Conservation (phyloP, 305 asterid species). For the Fraxinus dipetala region DNA sequence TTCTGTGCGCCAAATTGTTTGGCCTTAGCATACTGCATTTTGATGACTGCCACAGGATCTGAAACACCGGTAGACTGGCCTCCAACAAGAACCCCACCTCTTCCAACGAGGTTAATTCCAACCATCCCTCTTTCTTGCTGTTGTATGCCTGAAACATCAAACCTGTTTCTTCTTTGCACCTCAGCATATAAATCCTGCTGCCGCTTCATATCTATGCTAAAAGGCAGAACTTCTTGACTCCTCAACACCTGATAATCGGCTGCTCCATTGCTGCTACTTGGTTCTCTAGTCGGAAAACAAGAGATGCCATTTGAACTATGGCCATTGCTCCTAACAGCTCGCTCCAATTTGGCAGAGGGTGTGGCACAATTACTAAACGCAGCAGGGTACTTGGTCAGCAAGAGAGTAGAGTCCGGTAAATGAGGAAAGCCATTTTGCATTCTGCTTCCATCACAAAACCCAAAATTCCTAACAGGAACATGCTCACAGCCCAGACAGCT, state of each 20-base stretch:
- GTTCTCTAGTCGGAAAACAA: slow-evolving; percentile 39
- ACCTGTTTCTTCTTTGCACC: slow-evolving; percentile 74
- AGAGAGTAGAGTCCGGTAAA: slow-evolving; percentile 58
- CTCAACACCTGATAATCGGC: slow-evolving; percentile 47
- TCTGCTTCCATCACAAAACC: slow-evolving; percentile 58
- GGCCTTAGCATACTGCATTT: slow-evolving; percentile 68
- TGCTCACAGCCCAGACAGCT: slow-evolving; percentile 47
- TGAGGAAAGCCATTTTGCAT: slow-evolving; percentile 49
- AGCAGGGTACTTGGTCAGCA: slow-evolving; percentile 75
- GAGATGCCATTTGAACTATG: slow-evolving; percentile 43
- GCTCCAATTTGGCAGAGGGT: slow-evolving; percentile 51
- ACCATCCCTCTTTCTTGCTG: slow-evolving; percentile 51
- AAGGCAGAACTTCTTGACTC: slow-evolving; percentile 48
- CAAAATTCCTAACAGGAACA: slow-evolving; percentile 41
- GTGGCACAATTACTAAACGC: slow-evolving; percentile 53
- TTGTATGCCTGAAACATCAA: slow-evolving; percentile 54
- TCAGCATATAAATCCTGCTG: slow-evolving; percentile 52
- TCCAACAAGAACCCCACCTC: slow-evolving; percentile 56
- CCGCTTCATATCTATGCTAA: slow-evolving; percentile 52
- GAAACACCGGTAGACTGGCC: slow-evolving; percentile 64
- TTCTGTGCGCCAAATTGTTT: slow-evolving; percentile 53
- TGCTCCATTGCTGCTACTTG: slow-evolving; percentile 36
- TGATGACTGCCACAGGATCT: slow-evolving; percentile 86
- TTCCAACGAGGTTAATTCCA: slow-evolving; percentile 56
- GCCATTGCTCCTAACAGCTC: slow-evolving; percentile 35